Conservation (phyloP, 2,329 filamentous ascomycete genomes). For the Aspergillus tubingensis region DNA sequence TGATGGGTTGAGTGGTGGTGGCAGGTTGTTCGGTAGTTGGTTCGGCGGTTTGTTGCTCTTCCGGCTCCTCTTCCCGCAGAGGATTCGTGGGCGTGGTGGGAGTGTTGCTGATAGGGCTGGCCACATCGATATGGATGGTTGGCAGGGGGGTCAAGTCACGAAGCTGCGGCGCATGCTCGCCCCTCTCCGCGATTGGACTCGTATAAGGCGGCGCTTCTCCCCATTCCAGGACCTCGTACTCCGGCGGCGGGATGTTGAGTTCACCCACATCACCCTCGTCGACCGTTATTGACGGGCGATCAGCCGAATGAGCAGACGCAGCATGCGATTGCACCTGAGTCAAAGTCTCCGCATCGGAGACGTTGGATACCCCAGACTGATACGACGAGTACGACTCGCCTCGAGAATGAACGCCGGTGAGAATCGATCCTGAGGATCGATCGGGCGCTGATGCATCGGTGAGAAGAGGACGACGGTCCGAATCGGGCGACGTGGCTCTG, state of each 20-base stretch:
- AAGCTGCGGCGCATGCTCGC: conserved; percentile 19
- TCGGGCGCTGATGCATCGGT: conserved; percentile 35
- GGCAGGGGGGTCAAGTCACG: conserved; percentile 28
- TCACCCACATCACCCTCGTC: conserved; percentile 43
- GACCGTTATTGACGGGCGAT: conserved; percentile 19
- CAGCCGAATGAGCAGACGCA: conserved; percentile 27
- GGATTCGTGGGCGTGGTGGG: conserved; percentile 27
- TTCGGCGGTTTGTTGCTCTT: not conserved
- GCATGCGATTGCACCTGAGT: conserved; percentile 31
- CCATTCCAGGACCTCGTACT: conserved; percentile 46
- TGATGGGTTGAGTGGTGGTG: not conserved
- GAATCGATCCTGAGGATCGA: conserved; percentile 31
- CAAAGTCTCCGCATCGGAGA: conserved; percentile 32
- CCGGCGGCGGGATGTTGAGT: conserved; percentile 42
- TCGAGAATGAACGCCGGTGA: conserved; percentile 31
- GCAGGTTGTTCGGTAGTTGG: not conserved
- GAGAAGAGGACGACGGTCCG: conserved; percentile 50
- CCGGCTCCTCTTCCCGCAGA: conserved; percentile 14
- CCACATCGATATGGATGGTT: conserved; percentile 34
- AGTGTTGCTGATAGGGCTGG: conserved; percentile 29
- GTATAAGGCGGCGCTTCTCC: conserved; percentile 47
- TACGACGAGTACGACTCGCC: conserved; percentile 40
- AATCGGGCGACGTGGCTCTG: conserved; percentile 49
- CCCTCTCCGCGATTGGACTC: conserved; percentile 26
- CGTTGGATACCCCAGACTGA: conserved; percentile 32